Evolutionary conservation across 345 rosid species (phyloP), one percentile per base, ranked within the genome.

Genomic region (Gossypium turneri): DNA sequence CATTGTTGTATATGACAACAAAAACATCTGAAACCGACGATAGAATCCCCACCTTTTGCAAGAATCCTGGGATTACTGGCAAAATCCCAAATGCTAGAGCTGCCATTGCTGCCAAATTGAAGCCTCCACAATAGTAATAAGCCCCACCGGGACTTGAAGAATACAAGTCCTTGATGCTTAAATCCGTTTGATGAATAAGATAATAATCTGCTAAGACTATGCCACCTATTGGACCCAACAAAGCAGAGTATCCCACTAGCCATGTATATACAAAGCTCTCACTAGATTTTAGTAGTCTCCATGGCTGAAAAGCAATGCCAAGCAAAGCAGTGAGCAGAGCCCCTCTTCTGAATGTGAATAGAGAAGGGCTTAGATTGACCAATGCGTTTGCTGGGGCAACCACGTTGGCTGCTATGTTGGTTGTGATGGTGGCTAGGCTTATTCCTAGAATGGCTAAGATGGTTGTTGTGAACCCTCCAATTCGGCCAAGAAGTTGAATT

Each of bases 221-320:
- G 20, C 97, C 97, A 0, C 95, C 95, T 17, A 92, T 91, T 0
- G 98, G 97, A 65, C 98, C 98, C 47, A 94, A 73, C 47, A 94
- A 78, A 0, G 97, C 98, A 0, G 98, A 94, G 81, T 94, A 92
- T 0, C 98, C 95, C 10, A 94, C 88, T 20, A 92, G 80, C 98
- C 98, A 94, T 0, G 97, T 94, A 67, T 94, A 91, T 24, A 94
- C 97, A 75, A 94, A 94, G 84, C 95, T 94, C 85, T 94, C 97
- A 72, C 98, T 94, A 1, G 98, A 90, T 69, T 85, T 78, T 4
- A 92, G 90, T 45, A 94, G 86, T 72, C 91, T 84, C 98, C 97
- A 92, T 0, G 97, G 98, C 76, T 94, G 98, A 74, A 87, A 92
- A 9, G 87, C 90, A 61, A 94, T 90, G 34, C 97, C 95, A 53